Evolutionary conservation across 768 basidiomycete genomes (phyloP).

Genomic region (Lentinula sp.): DNA sequence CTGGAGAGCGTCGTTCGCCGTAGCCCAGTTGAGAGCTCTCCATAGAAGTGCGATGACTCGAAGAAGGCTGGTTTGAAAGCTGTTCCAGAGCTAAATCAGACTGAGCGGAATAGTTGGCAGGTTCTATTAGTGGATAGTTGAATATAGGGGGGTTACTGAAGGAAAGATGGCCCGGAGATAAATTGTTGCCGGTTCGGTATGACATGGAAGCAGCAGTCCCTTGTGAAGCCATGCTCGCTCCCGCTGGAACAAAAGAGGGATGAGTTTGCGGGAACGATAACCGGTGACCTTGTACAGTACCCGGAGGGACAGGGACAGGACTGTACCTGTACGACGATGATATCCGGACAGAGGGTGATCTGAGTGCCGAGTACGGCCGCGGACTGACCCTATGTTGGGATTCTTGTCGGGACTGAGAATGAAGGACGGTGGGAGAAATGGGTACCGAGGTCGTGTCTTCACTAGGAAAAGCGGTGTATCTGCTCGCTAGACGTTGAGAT

Average conservation of each 20-base stretch:
- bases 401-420: neutral
- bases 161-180: neutral
- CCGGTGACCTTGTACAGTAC: neutral
- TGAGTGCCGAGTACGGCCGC: neutral
- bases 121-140: neutral
- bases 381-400: neutral
- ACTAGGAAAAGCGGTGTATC: neutral
- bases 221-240: neutral
- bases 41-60: neutral
- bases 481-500: neutral
- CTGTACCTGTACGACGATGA: neutral
- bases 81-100: neutral
- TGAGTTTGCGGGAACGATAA: neutral
- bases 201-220: neutral
- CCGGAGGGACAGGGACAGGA: neutral
- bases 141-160: neutral
- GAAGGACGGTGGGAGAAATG: conserved; percentile 1
- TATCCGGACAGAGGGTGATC: neutral
- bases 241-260: neutral
- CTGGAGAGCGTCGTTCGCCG: neutral
- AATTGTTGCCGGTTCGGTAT: neutral
- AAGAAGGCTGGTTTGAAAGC: too few species aligned
- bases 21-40: neutral
- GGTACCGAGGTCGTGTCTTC: conserved; percentile 1
- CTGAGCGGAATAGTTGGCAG: neutral